Conservation (phyloP, 331 rosid species). For the Stylosanthes scabra region DNA sequence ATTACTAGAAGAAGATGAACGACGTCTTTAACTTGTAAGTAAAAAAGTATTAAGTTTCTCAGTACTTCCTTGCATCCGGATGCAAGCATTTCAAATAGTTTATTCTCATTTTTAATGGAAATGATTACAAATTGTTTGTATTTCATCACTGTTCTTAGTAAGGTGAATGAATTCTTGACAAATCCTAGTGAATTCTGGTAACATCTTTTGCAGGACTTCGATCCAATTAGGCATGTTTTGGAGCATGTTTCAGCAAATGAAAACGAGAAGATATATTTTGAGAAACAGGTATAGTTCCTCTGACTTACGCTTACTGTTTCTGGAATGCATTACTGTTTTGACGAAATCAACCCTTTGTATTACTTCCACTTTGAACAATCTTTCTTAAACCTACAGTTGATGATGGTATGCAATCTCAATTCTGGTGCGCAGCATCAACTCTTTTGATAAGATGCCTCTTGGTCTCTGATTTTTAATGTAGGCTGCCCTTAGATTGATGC, state of each 20-base stretch:
- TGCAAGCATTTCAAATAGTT: slow-evolving; percentile 28
- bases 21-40: slow-evolving; percentile 10
- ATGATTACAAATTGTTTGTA: background rate
- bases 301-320: slow-evolving; percentile 30
- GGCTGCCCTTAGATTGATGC: slow-evolving; percentile 92
- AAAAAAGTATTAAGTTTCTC: background rate
- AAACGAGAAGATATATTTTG: slow-evolving; percentile 76
- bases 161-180: slow-evolving; percentile 32
- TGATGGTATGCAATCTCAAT: slow-evolving; percentile 3
- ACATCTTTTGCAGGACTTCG: slow-evolving; percentile 74
- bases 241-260: slow-evolving; percentile 79
- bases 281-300: slow-evolving; percentile 71
- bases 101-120: slow-evolving; percentile 21
- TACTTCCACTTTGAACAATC: slow-evolving; percentile 23
- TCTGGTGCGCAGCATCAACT: slow-evolving; percentile 16
- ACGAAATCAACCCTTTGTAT: background rate
- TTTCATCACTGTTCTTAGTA: slow-evolving; percentile 22
- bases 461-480: slow-evolving; percentile 40
- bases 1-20: slow-evolving; percentile 4
- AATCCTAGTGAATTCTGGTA: slow-evolving; percentile 26
- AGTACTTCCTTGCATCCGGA: slow-evolving; percentile 31
- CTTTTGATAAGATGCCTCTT: slow-evolving; percentile 36
- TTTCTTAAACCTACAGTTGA: slow-evolving; percentile 20
- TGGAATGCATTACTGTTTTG: slow-evolving; percentile 20
- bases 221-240: slow-evolving; percentile 84